Percentiles rank a stretch among this genome's conserved stretches.
These are phyloP conservation scores for Rhynchosporium agropyri DNA, from an alignment of 2,329 filamentous ascomycete species.

Conservation along the genomic window DNA sequence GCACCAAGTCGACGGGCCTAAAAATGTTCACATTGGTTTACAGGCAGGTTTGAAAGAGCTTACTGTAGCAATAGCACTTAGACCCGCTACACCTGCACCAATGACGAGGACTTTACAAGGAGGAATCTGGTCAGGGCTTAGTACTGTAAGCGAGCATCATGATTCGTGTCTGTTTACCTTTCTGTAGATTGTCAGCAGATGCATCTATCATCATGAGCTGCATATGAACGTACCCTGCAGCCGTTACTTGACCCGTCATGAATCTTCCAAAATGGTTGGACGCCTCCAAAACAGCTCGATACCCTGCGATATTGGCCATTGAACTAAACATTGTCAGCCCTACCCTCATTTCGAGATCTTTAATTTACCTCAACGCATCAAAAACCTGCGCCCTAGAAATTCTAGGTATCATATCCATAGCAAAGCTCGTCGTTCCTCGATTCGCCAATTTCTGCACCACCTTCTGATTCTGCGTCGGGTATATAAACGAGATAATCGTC, in stretches of 20 bases:
- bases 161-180: conserved; percentile 34
- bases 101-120: conserved; percentile 90
- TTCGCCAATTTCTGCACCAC: conserved; percentile 73
- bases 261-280: conserved; percentile 89
- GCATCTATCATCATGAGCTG: not conserved
- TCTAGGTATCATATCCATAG: conserved; percentile 91
- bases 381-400: conserved; percentile 89
- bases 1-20: conserved; percentile 80
- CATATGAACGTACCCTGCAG: conserved; percentile 62
- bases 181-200: conserved; percentile 39
- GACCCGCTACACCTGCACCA: conserved; percentile 83
- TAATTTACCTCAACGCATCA: conserved; percentile 64
- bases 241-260: conserved; percentile 85
- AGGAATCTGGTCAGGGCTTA: conserved; percentile 64
- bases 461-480: conserved; percentile 77
- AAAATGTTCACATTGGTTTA: conserved; percentile 22
- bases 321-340: conserved; percentile 55
- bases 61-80: conserved; percentile 83
- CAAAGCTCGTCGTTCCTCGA: conserved; percentile 74
- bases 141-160: conserved; percentile 12
- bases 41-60: conserved; percentile 28
- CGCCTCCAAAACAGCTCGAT: conserved; percentile 88
- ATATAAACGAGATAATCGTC: conserved; percentile 80
- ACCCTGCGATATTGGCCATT: conserved; percentile 94
- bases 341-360: not conserved